Evolutionary conservation across 495 filamentous ascomycete genomes (phyloP), one percentile per base, ranked within the genome.

Genomic region (Penicillium paxilli): DNA sequence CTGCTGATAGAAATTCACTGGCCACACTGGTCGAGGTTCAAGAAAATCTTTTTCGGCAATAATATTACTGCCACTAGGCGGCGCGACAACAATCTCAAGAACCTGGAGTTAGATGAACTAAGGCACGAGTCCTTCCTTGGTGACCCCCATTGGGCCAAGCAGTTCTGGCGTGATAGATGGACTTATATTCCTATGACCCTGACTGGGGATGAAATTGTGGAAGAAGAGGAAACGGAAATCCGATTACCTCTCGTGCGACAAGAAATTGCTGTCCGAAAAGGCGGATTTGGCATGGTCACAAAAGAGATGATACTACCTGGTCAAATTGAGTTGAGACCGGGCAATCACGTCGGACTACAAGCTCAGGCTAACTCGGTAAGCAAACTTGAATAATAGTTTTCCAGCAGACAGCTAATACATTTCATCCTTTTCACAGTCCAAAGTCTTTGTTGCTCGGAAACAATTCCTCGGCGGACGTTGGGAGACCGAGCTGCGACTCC

Each of bases 11-110:
- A 17, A 9, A 37, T 49, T 4, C 17, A 35, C 16, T 49, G 47
- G 47, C 16, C 30, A 14, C 19, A 30, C 20, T 49, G 47, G 47
- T n/a, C 47, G 16, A 49, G 47, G 12, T 38, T 49, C 47, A 22
- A 23, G 24, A 9, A 49, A 11, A 49, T 49, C 4, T 49, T 49
- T 8, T 37, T 49, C 12, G 28, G n/a, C 12, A 8, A 14, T 23
- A 10, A 19, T n/a, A 22, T n/a, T 12, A 14, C 19, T 17, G 30
- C 47, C 20, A 21, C 20, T 14, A 6, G n/a, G 16, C 47, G 47
- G 19, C 47, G 47, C 5, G 47, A 38, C 30, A 37, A 38, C 14
- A 33, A 49, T 10, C 22, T 23, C 26, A 17, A 23, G 28, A 23
- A 37, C 6, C 21, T 49, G 28, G n/a, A n/a, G 16, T 35, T 12